These are phyloP conservation scores for Russula brevipes DNA, from an alignment of 768 basidiomycete genomes.

Conservation along the genomic window DNA sequence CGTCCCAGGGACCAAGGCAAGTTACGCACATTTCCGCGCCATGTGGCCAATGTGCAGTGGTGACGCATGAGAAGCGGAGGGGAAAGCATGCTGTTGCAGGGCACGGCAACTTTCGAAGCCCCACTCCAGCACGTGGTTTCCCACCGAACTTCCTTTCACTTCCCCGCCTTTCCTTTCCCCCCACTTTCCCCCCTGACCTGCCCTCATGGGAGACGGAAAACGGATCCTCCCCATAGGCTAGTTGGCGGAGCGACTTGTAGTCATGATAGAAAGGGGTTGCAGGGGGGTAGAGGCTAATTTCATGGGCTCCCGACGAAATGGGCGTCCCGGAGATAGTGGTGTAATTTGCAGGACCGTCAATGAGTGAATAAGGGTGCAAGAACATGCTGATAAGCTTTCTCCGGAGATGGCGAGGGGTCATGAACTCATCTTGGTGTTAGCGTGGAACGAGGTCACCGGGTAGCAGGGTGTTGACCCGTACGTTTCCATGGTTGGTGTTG, in stretches of 20 bases:
- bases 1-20: not conserved
- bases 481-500: not conserved
- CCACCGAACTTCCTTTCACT: not conserved
- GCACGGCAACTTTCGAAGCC: slow-evolving; percentile 4
- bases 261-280: not conserved
- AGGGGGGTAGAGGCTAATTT: not conserved
- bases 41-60: not conserved
- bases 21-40: slow-evolving; percentile 6
- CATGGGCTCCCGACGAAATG: not conserved
- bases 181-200: not conserved
- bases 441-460: not conserved
- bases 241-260: not conserved
- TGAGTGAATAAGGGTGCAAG: not conserved
- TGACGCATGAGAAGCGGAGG: slow-evolving; percentile 2
- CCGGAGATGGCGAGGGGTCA: slow-evolving; percentile 9
- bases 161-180: not conserved
- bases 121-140: not conserved
- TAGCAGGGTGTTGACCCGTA: not conserved
- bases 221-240: not conserved
- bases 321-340: slow-evolving; percentile 3
- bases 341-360: not conserved
- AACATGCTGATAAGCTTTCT: not conserved
- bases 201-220: not conserved
- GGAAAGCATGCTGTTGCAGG: not conserved
- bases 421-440: slow-evolving; percentile 18